Conservation (phyloP, 2,329 filamentous ascomycete genomes). For the Colletotrichum agaves region DNA sequence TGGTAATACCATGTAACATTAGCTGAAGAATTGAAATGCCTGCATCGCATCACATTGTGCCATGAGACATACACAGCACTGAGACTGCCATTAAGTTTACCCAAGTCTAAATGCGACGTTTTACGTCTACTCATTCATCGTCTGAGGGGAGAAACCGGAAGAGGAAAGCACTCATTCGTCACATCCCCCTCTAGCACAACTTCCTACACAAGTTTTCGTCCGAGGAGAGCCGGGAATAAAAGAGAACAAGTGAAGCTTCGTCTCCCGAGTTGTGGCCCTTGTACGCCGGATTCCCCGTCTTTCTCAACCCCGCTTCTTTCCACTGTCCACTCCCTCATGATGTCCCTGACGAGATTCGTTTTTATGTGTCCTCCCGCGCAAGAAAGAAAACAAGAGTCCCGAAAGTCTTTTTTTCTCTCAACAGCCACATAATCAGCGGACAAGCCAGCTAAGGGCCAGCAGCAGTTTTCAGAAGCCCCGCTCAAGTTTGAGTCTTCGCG, state of each 20-base stretch:
- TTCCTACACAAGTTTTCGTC: conserved; percentile 6
- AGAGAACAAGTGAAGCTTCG: conserved; percentile 24
- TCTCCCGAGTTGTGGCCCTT: conserved; percentile 25
- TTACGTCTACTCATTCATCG: conserved; percentile 37
- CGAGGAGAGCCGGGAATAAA: conserved; percentile 21
- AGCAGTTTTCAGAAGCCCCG: background rate
- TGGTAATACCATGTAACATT: background rate
- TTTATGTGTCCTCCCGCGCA: conserved; percentile 8
- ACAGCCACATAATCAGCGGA: conserved; percentile 6
- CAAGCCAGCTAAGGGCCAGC: background rate
- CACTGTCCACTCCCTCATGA: conserved; percentile 36
- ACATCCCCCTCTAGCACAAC: background rate
- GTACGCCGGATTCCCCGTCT: conserved; percentile 18
- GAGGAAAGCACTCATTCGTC: conserved; percentile 22
- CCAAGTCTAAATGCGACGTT: conserved; percentile 30
- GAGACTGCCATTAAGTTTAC: conserved; percentile 3
- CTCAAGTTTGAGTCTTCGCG: conserved; percentile 16
- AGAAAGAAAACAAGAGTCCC: background rate
- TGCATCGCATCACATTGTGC: no score
- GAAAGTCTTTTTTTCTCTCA: conserved; percentile 1
- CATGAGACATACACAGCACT: background rate
- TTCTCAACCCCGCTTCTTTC: conserved; percentile 8
- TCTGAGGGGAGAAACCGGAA: conserved; percentile 36
- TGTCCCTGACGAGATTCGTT: conserved; percentile 13
- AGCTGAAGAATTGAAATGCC: no score